Evolutionary conservation across 2,329 filamentous ascomycete genomes (phyloP).

Genomic region (Xenosphaeropsis pyriputrescens): DNA sequence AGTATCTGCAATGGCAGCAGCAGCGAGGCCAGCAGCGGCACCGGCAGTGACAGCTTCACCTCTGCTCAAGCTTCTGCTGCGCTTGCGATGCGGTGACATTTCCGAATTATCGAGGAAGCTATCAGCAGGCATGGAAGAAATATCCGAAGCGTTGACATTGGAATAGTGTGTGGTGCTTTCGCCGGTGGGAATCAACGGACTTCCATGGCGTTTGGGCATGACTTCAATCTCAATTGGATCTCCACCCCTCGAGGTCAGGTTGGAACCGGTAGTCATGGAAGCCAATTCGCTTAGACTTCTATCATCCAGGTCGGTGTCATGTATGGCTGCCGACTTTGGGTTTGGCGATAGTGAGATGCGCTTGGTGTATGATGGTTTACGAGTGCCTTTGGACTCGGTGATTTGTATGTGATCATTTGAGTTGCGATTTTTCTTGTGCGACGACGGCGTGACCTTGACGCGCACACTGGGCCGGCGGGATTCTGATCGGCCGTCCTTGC

Average conservation of each 20-base stretch:
- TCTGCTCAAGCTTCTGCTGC: slow-evolving; percentile 15
- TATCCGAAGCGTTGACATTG: slow-evolving; percentile 60
- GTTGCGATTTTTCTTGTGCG: slow-evolving; percentile 25
- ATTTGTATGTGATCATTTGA: slow-evolving; percentile 71
- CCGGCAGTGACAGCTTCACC: slow-evolving; percentile 13
- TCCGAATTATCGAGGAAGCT: slow-evolving; percentile 40
- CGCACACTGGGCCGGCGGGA: slow-evolving; percentile 52
- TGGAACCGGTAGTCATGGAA: slow-evolving; percentile 68
- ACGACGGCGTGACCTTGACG: slow-evolving; percentile 56
- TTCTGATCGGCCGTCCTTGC: slow-evolving; percentile 35
- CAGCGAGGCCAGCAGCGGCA: slow-evolving; percentile 24
- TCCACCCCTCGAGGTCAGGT: slow-evolving; percentile 45
- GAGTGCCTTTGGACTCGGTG: slow-evolving; percentile 58
- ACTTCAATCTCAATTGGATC: slow-evolving; percentile 85
- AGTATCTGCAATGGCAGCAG: slow-evolving; percentile 23
- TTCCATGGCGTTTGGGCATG: slow-evolving; percentile 47
- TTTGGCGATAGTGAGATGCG: slow-evolving; percentile 47
- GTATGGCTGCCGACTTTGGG: slow-evolving; percentile 24
- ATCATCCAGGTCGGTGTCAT: slow-evolving; percentile 40
- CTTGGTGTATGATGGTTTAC: slow-evolving; percentile 55
- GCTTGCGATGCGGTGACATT: slow-evolving; percentile 15
- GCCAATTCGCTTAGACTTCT: slow-evolving; percentile 59
- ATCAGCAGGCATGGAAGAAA: slow-evolving; percentile 69
- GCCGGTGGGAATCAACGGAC: slow-evolving; percentile 43
- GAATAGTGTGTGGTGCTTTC: slow-evolving; percentile 48